Base-by-base conservation (phyloP, 768 basidiomycete genomes). In the Trametes villosa region DNA sequence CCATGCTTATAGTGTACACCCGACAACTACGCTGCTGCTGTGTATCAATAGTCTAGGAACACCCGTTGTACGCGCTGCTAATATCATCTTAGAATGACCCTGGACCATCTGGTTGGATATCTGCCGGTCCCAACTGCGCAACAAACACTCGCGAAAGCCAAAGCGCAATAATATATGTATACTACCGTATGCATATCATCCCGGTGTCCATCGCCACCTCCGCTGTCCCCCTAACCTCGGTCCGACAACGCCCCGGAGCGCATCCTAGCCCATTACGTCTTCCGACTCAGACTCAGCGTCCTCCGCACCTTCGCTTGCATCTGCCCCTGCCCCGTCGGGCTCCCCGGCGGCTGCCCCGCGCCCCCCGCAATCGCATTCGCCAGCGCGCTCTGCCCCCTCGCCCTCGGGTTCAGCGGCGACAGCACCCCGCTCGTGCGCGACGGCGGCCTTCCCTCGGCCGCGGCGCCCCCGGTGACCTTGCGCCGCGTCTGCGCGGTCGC, bases 341-440 rank as follows among this genome's bases (percentile, higher is more conserved):
- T 71, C 20, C 53, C 47, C 1, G 75, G 71, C 66, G 78, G 70
- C 30, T 74, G 68, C 17, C 75, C 27, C 46, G 9, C 38, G 29
- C 2, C 56, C 56, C 52, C 30, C 1, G 15, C 22, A 13, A 44
- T 45, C 17, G 59, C 42, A 22, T 54, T 70, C 48, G 77, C 68
- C 65, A 82, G 56, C 9, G 78, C 79, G 57, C 75, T 81, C 62
- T 64, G 61, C n/a, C 73, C 77, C 57, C 86, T 76, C 18, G 88
- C 81, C 57, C 84, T 80, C 12, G 91, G 91, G 70, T 93, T 93
- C 67, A 93, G 69, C 30, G 91, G 89, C 2, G 88, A 91, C 20
- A 92, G 70, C 6, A 81, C 82, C 8, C 82, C 82, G 17, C 63
- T 56, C 44, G 75, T 70, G 30, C 60, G 61, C 4, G 72, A 65